Evolutionary conservation across 495 filamentous ascomycete species (phyloP).

Genomic region (Penicillium verhagenii): DNA sequence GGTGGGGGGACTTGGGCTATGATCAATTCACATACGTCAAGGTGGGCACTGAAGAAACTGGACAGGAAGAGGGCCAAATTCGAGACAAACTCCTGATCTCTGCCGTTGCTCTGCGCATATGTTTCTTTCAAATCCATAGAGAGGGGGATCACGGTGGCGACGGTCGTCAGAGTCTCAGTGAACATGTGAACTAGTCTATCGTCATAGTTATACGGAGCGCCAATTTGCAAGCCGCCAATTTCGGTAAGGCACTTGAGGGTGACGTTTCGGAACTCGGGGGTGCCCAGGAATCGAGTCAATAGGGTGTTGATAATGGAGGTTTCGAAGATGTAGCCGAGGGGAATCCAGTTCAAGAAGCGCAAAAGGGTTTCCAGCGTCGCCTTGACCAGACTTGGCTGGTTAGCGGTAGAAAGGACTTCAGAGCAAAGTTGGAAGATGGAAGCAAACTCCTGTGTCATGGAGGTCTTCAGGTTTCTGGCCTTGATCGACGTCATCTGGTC

Average conservation of each 20-base stretch:
- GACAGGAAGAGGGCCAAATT: constrained; percentile 94
- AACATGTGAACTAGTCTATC: constrained; percentile 97
- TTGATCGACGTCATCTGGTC: constrained; percentile 98
- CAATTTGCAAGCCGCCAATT: constrained; percentile 86
- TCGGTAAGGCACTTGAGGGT: constrained; percentile 96
- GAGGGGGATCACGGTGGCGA: constrained; percentile 87
- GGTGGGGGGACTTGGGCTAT: background rate
- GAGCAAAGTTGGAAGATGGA: constrained; percentile 96
- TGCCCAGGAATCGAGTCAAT: constrained; percentile 81
- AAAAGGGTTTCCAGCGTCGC: constrained; percentile 92
- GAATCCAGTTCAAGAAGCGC: constrained; percentile 98
- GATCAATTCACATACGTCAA: constrained; percentile 61
- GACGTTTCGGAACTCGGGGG: constrained; percentile 91
- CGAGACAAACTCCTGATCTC: constrained; percentile 96
- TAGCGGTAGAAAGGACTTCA: constrained; percentile 85
- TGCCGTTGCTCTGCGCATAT: constrained; percentile 84
- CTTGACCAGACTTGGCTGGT: constrained; percentile 84
- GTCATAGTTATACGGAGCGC: constrained; percentile 76
- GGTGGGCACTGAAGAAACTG: constrained; percentile 91
- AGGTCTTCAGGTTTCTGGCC: constrained; percentile 91
- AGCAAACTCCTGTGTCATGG: constrained; percentile 97
- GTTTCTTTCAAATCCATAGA: constrained; percentile 84
- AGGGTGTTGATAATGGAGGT: constrained; percentile 94
- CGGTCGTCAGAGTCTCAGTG: constrained; percentile 85
- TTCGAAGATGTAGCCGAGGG: constrained; percentile 97